Evolutionary conservation across 2,329 filamentous ascomycete species (phyloP), one percentile per base, ranked within the genome.

Genomic region (Fusarium penzigii): DNA sequence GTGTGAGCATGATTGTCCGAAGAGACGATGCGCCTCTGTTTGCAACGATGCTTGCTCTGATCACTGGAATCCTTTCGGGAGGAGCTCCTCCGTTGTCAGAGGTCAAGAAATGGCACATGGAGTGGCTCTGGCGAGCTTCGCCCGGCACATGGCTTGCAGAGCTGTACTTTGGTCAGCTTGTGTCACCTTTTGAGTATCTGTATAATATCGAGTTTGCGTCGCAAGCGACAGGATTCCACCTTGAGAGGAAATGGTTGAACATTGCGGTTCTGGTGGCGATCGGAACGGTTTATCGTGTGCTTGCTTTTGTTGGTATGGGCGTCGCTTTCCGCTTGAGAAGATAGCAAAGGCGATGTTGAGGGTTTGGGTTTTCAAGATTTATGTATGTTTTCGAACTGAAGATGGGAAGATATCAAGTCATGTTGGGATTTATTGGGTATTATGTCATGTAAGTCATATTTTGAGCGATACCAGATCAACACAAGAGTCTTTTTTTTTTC

Each of bases 141-240:
- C 82, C 81, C 0, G 81, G 76, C 3, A 78, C 78, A 1, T 84
- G 80, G 81, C 70, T 83, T 20, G 76, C 79, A 0, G 81, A 85
- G 65, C 64, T 78, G 12, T 84, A 83, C 62, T 82, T 82, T 56
- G 77, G 75, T 0, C 70, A 79, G 62, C 75, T 82, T 46, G 66
- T 83, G 5, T 65, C 59, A 25, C 80, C 79, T 1, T 72, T 81
- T 55, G 63, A 56, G 0, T 78, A 81, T 55, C 60, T 85, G 6
- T 85, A 82, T 64, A 56, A 79, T 12, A 70, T 81, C 12, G 72
- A 82, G 1, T 42, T 73, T 32, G 80, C 80, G 6, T 68, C 72
- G 1, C 17, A 68, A 12, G 59, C 59, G 2, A 70, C 76, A 2
- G 81, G 81, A 1, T 83, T 74, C 54, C 65, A 70, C 38, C 64